Base-by-base conservation (phyloP, 2,329 filamentous ascomycete species). In the Colletotrichum gigasporum region DNA sequence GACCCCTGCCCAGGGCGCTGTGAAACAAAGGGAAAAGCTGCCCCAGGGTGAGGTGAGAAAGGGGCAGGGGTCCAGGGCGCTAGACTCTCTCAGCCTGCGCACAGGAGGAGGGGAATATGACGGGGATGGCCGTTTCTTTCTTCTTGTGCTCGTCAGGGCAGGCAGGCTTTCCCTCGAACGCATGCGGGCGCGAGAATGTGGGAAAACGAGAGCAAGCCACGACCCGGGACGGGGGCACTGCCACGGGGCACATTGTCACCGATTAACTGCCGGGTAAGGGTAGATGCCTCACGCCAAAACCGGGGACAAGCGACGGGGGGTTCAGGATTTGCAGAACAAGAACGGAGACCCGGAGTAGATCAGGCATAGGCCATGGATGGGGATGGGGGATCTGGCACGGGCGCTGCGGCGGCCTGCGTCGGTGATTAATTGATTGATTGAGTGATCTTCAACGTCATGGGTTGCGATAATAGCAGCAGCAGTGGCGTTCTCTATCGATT, bases 1-100 rank as follows among this genome's bases (percentile, higher is more conserved):
- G 8, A 14, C 53, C 41, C 41, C 22, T 48, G 22, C 22, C 30
- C 53, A 22, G 32, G 14, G n/a, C n/a, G n/a, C 14, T 7, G 28
- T 57, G 59, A 50, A 62, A 57, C 59, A 61, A 34, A 39, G 34
- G 50, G 34, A 16, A 18, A 14, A 28, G 14, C 28, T n/a, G 16
- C 20, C 10, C 28, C 10, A 45, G 28, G 24, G 18, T 16, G 20
- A 26, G 22, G 10, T 24, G 18, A 6, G 28, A 20, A 5, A 18
- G 20, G 14, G 20, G 8, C 12, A n/a, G 54, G 54, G 32, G 22
- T 30, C 30, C 24, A 16, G 8, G 28, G 12, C 11, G 20, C 16
- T 12, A 44, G 51, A 16, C 16, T 6, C 16, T 7, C 18, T 45
- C 24, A n/a, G n/a, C n/a, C n/a, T n/a, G n/a, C n/a, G n/a, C n/a